Conservation (phyloP, 257 asterid species). For the Lycium ferocissimum region DNA sequence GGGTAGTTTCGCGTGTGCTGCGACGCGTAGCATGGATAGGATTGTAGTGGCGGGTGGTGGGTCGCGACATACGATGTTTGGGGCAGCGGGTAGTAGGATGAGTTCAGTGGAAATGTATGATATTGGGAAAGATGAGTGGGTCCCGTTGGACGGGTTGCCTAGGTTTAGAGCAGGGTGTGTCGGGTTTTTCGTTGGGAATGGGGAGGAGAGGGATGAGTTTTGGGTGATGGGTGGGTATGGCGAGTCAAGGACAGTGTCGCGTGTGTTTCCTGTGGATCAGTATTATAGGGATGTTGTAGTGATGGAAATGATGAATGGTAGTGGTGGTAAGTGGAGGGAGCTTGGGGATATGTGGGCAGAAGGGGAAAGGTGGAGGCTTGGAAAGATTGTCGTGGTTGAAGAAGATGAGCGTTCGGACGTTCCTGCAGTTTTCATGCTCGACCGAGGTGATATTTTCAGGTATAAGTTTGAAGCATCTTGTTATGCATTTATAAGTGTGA, state of each 20-base stretch:
- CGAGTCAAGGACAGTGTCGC: conserved; percentile 74
- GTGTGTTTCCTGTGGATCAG: conserved; percentile 90
- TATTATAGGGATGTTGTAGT: conserved; percentile 83
- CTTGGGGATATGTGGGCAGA: conserved; percentile 97
- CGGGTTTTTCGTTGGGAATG: conserved; percentile 68
- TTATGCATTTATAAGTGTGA: neutral
- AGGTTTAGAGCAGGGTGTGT: conserved; percentile 95
- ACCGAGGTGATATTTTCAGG: conserved; percentile 75
- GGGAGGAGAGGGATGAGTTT: conserved; percentile 62
- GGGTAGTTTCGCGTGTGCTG: conserved; percentile 93
- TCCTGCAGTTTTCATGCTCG: conserved; percentile 83
- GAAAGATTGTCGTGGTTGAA: conserved; percentile 77
- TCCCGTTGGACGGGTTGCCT: conserved; percentile 83
- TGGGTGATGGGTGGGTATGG: conserved; percentile 99
- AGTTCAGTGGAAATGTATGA: conserved; percentile 96
- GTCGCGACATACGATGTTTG: conserved; percentile 83
- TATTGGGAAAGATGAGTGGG: conserved; percentile 82
- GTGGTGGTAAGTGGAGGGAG: conserved; percentile 74
- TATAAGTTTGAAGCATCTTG: conserved; percentile 31
- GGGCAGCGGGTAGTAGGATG: conserved; percentile 93
- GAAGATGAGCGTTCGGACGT: conserved; percentile 42
- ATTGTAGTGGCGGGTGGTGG: conserved; percentile 97
- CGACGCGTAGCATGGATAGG: conserved; percentile 54
- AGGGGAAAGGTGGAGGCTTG: conserved; percentile 80
- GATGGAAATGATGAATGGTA: conserved; percentile 78